Percentiles rank a stretch among this genome's conserved stretches.
These are phyloP conservation scores for Gynochthodes officinalis DNA, from an alignment of 257 asterid genomes.

Conservation along the genomic window DNA sequence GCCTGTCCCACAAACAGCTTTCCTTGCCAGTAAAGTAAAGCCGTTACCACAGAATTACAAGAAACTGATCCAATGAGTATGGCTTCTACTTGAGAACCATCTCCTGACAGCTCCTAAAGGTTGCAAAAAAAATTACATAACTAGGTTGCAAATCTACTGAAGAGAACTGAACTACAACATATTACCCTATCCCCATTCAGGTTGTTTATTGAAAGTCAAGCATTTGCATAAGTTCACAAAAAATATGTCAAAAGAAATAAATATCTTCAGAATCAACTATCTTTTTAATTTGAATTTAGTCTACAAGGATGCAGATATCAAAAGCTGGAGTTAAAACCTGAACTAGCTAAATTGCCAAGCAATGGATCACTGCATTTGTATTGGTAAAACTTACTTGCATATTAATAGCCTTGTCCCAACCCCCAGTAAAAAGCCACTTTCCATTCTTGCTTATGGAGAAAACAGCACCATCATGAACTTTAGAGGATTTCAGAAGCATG, in stretches of 20 bases:
- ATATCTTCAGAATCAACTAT: background rate
- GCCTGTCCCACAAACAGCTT: conserved; percentile 76
- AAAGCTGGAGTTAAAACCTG: background rate
- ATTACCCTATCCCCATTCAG: background rate
- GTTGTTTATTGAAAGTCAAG: background rate
- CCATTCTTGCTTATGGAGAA: conserved; percentile 61
- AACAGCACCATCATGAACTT: conserved; percentile 57
- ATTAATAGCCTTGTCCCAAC: conserved; percentile 69
- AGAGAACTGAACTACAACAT: background rate
- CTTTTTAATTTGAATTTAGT: background rate
- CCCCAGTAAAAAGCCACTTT: conserved; percentile 73
- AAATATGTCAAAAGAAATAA: background rate
- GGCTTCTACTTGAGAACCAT: conserved; percentile 36
- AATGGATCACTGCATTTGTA: background rate
- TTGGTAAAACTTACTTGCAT: conserved; percentile 45
- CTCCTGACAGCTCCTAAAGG: conserved; percentile 54
- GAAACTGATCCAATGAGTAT: conserved; percentile 49
- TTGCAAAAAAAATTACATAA: background rate
- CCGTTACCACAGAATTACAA: conserved; percentile 55
- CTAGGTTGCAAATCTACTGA: background rate
- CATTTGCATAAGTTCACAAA: background rate
- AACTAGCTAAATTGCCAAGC: background rate
- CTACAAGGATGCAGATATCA: background rate
- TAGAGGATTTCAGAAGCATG: conserved; percentile 46
- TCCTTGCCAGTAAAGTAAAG: conserved; percentile 59